Percentiles rank a stretch among this genome's conserved stretches.
Conservation (phyloP, 1,284 basidiomycete genomes). For the Malassezia sp. region DNA sequence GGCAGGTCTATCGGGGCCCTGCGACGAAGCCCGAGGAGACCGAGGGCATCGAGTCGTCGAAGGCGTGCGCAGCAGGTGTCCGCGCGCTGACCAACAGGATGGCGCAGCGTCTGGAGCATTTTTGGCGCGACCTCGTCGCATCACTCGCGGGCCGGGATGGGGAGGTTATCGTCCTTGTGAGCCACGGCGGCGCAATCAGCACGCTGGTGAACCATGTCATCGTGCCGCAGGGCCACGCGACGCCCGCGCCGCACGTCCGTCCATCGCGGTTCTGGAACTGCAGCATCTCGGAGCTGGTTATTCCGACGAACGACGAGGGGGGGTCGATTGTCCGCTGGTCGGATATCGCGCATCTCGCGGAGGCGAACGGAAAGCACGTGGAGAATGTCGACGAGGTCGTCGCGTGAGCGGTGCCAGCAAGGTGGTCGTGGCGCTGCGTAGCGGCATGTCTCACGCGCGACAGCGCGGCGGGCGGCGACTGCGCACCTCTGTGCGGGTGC, state of each 20-base stretch:
- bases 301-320: too few species aligned
- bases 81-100: constrained; percentile 11
- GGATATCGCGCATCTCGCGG: constrained; percentile 9
- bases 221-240: constrained; percentile 20
- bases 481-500: too few species aligned
- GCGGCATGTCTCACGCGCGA: too few species aligned
- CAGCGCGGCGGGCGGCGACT: too few species aligned
- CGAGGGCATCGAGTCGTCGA: constrained; percentile 30
- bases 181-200: constrained; percentile 37
- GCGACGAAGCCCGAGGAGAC: constrained; percentile 28
- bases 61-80: constrained; percentile 11
- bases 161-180: constrained; percentile 28
- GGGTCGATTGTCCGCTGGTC: constrained; percentile 11
- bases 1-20: constrained; percentile 26
- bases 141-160: not conserved
- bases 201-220: constrained; percentile 34
- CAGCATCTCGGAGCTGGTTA: constrained; percentile 38
- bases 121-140: constrained; percentile 30
- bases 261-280: constrained; percentile 41
- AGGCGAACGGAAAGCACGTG: not conserved
- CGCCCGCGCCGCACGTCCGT: constrained; percentile 10
- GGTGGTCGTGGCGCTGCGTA: too few species aligned
- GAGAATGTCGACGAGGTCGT: constrained; percentile 12
- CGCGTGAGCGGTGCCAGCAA: too few species aligned
- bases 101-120: constrained; percentile 21